These are phyloP conservation scores for Xylaria castorea DNA, from an alignment of 495 filamentous ascomycete species.

Conservation along the genomic window DNA sequence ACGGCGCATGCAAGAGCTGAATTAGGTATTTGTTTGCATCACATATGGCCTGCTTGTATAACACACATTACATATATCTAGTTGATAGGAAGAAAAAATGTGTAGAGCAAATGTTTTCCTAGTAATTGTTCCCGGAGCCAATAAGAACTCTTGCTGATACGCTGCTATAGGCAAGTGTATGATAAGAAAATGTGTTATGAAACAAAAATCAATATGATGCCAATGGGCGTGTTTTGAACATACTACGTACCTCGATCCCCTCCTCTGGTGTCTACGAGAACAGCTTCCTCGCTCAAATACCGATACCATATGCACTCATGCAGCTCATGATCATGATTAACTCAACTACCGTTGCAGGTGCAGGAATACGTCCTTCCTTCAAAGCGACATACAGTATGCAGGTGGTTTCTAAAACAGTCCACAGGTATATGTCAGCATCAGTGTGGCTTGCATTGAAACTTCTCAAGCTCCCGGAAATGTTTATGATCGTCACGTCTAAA, in stretches of 20 bases:
- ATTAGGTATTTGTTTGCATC: not conserved
- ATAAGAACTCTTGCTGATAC: not conserved
- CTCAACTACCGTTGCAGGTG: conserved; percentile 23
- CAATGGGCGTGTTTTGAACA: conserved; percentile 7
- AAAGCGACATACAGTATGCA: conserved; percentile 11
- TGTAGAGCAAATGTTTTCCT: not conserved
- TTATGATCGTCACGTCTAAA: conserved; percentile 14
- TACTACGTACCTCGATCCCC: conserved; percentile 8
- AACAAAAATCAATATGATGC: conserved; percentile 28
- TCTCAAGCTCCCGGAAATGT: conserved; percentile 13
- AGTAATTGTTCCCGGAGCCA: not conserved
- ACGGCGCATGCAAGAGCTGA: not conserved
- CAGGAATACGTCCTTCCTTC: conserved; percentile 24
- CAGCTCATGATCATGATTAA: conserved; percentile 18
- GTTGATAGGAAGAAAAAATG: not conserved
- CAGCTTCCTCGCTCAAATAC: conserved; percentile 1
- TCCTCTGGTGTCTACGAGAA: not conserved
- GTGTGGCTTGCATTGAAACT: conserved; percentile 25
- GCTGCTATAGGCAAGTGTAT: not conserved
- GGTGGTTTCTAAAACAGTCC: conserved; percentile 11
- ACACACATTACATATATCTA: not conserved
- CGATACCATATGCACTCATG: not conserved
- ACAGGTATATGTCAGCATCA: not conserved
- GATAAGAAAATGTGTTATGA: conserved; percentile 29
- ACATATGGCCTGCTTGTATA: not conserved